These are phyloP conservation scores for Sugiyamaella marilandica DNA, from an alignment of 805 yeast species.

Conservation along the genomic window DNA sequence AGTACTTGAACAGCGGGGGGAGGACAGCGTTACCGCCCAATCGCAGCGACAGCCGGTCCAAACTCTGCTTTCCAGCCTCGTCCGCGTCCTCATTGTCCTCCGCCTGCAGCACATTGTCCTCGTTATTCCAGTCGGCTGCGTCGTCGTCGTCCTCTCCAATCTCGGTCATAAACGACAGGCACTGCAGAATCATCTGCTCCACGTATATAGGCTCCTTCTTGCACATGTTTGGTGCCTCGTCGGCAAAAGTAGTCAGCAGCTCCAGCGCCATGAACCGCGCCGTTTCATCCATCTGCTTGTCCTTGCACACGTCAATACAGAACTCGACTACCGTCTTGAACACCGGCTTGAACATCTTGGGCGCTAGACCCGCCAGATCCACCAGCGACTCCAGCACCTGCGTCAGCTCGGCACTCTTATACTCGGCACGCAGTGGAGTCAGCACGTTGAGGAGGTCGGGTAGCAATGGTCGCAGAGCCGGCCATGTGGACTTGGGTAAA, in stretches of 20 bases:
- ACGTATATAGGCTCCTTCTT: slow-evolving; percentile 70
- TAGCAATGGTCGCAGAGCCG: slow-evolving; percentile 65
- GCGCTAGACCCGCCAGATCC: slow-evolving; percentile 88
- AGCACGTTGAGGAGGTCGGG: slow-evolving; percentile 82
- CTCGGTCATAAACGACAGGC: slow-evolving; percentile 84
- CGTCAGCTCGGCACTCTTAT: slow-evolving; percentile 76
- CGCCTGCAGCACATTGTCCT: slow-evolving; percentile 69
- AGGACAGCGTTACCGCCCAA: slow-evolving; percentile 81
- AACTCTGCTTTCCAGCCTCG: slow-evolving; percentile 89
- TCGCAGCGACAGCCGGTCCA: slow-evolving; percentile 82
- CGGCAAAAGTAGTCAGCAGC: slow-evolving; percentile 83
- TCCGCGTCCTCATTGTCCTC: slow-evolving; percentile 83
- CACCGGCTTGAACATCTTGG: slow-evolving; percentile 89
- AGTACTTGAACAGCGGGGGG: slow-evolving; percentile 76
- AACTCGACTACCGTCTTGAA: slow-evolving; percentile 84
- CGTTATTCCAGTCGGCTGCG: slow-evolving; percentile 78
- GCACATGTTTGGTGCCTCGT: slow-evolving; percentile 94
- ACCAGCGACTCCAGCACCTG: slow-evolving; percentile 84
- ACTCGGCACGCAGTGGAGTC: slow-evolving; percentile 74
- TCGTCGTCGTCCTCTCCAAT: slow-evolving; percentile 84
- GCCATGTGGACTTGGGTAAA: slow-evolving; percentile 77
- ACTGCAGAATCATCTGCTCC: slow-evolving; percentile 62
- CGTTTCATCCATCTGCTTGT: slow-evolving; percentile 69
- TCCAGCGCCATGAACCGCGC: slow-evolving; percentile 87
- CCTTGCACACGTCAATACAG: slow-evolving; percentile 75